Conservation (phyloP, 306 rosid species). For the Citrullus colocynthis region DNA sequence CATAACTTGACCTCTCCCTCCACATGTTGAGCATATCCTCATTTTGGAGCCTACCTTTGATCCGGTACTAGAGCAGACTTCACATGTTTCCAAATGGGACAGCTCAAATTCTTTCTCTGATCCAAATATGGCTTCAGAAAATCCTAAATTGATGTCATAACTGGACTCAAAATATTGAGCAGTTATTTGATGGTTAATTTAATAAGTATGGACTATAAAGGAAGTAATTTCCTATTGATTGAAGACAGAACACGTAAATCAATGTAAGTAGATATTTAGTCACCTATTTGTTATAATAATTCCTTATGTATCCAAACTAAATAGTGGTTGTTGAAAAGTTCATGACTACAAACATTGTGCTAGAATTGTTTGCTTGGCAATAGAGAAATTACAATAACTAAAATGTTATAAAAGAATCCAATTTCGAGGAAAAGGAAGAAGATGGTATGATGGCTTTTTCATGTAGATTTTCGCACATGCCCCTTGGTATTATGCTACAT, state of each 20-base stretch:
- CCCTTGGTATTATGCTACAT: not conserved
- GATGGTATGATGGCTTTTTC: not conserved
- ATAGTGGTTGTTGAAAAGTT: not conserved
- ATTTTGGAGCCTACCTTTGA: conserved; percentile 71
- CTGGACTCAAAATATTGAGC: conserved; percentile 35
- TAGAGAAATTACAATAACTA: not conserved
- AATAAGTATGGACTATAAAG: not conserved
- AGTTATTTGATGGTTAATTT: conserved; percentile 20
- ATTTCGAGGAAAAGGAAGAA: not conserved
- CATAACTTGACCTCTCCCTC: conserved; percentile 99
- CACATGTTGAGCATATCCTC: conserved; percentile 93
- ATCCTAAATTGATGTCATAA: conserved; percentile 71
- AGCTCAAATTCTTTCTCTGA: conserved; percentile 84
- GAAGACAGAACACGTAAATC: not conserved
- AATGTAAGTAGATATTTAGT: not conserved
- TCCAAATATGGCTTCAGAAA: conserved; percentile 89
- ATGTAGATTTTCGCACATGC: not conserved
- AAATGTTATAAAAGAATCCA: not conserved
- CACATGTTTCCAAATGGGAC: conserved; percentile 94
- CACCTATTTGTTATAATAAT: not conserved
- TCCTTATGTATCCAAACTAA: not conserved
- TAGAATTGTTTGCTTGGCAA: not conserved
- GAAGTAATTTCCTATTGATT: not conserved
- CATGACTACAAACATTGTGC: not conserved
- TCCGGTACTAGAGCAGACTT: conserved; percentile 76